Base-by-base conservation (phyloP, 768 basidiomycete species). In the Tricholoma matsutake region DNA sequence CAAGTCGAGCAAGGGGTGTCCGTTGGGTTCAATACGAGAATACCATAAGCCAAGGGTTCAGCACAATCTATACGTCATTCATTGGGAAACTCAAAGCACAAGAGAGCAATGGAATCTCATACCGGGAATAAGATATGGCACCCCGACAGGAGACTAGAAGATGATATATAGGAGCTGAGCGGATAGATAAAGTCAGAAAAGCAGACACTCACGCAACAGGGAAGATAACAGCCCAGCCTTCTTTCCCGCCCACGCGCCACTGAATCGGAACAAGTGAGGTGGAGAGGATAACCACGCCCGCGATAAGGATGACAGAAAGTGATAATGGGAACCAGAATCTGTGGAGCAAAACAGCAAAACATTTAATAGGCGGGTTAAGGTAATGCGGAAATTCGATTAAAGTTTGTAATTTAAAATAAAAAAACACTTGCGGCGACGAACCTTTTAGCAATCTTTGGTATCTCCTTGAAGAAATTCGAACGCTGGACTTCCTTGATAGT, bases 391-490 rank as follows among this genome's bases (percentile, higher is more conserved):
- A n/a, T n/a, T n/a, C 22, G 22, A 25, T 25, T 25, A 25, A 25
- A 25, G 22, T 25, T 25, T 25, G n/a, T n/a, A n/a, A n/a, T n/a
- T n/a, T n/a, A n/a, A n/a, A n/a, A n/a, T n/a, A n/a, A n/a, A 52
- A n/a, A 29, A 16, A 55, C 54, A 55, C 18, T 32, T 53, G 41
- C 43, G 18, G 16, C 45, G 74, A 79, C 84, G 71, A 81, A 91
- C 70, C 92, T 81, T 67, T 83, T 86, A 22, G 85, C 76, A 68
- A 96, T 93, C 66, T 88, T 87, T 0, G 94, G 94, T 28, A 95
- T 87, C 73, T 96, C 94, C 68, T 89, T 87, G 80, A 92, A 94
- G 76, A 96, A 94, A 71, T 94, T 94, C 2, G 89, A 91, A 31
- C 86, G 81, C 71, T 93, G 83, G 20, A 95, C 91, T 67, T 92